A percentile compares a stretch with the other conserved stretches of the same genome.
phyloP scores from a whole-genome alignment of 306 rosid genomes.

The Albizia julibrissin region DNA sequence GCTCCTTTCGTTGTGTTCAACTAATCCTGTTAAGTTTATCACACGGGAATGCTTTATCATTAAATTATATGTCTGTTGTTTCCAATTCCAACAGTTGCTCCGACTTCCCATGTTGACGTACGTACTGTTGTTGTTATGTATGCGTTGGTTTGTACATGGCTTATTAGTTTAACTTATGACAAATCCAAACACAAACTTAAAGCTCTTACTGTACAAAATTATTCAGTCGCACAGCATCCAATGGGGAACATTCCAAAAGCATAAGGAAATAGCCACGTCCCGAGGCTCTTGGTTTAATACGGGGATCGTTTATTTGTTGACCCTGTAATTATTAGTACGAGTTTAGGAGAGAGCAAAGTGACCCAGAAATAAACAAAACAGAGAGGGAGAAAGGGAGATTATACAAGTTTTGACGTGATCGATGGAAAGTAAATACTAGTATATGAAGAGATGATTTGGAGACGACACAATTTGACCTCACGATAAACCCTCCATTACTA shows the following conservation, averaged over 20 bases:
- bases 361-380: background rate
- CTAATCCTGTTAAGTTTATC: background rate
- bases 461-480: background rate
- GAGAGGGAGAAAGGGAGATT: background rate
- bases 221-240: background rate
- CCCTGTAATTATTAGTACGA: background rate
- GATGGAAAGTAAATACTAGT: background rate
- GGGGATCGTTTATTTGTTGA: background rate
- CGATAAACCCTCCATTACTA: background rate
- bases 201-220: background rate
- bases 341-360: background rate
- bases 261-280: background rate
- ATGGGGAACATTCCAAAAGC: background rate
- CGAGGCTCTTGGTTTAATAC: constrained; percentile 3
- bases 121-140: background rate
- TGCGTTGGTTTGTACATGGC: background rate
- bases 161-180: background rate
- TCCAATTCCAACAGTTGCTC: background rate
- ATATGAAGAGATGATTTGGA: background rate
- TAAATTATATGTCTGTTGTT: background rate
- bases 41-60: background rate
- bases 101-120: background rate
- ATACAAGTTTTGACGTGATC: constrained; percentile 2
- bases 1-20: background rate
- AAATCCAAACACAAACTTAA: background rate